Conservation (phyloP, 495 filamentous ascomycete genomes). For the Elasticomyces elasticus region DNA sequence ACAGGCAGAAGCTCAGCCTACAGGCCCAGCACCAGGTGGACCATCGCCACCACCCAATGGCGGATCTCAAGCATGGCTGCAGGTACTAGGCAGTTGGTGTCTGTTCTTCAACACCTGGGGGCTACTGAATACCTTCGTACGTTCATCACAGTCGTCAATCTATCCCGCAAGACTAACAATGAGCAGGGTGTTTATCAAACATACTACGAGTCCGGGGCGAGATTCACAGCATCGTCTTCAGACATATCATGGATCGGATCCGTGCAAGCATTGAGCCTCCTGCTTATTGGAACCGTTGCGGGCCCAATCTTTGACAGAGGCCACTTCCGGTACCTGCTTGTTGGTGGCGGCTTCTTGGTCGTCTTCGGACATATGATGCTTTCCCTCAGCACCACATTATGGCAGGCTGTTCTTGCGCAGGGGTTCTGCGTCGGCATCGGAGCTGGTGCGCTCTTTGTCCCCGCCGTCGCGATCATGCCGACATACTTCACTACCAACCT, state of each 20-base stretch:
- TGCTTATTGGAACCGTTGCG: slow-evolving; percentile 34
- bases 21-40: slow-evolving; percentile 1
- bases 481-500: slow-evolving; percentile 63
- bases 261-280: slow-evolving; percentile 36
- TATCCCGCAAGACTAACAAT: slow-evolving; percentile 34
- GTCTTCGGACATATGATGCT: slow-evolving; percentile 44
- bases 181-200: slow-evolving; percentile 41
- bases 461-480: slow-evolving; percentile 51
- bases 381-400: slow-evolving; percentile 51
- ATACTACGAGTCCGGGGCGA: slow-evolving; percentile 37
- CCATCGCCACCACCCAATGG: slow-evolving; percentile 35
- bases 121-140: slow-evolving; percentile 18
- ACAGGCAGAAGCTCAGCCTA: slow-evolving; percentile 6
- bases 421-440: slow-evolving; percentile 66
- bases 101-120: slow-evolving; percentile 49
- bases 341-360: slow-evolving; percentile 58
- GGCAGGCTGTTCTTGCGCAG: slow-evolving; percentile 71
- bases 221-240: slow-evolving; percentile 27
- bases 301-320: slow-evolving; percentile 41
- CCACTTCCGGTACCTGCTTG: slow-evolving; percentile 36
- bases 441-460: slow-evolving; percentile 52
- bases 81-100: slow-evolving; percentile 40
- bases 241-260: slow-evolving; percentile 43
- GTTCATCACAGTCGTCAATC: too few relatives aligned
- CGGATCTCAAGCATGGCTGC: slow-evolving; percentile 43